Evolutionary conservation across 2,329 filamentous ascomycete species (phyloP), one percentile per base, ranked within the genome.

Genomic region (Penicillium paneum): DNA sequence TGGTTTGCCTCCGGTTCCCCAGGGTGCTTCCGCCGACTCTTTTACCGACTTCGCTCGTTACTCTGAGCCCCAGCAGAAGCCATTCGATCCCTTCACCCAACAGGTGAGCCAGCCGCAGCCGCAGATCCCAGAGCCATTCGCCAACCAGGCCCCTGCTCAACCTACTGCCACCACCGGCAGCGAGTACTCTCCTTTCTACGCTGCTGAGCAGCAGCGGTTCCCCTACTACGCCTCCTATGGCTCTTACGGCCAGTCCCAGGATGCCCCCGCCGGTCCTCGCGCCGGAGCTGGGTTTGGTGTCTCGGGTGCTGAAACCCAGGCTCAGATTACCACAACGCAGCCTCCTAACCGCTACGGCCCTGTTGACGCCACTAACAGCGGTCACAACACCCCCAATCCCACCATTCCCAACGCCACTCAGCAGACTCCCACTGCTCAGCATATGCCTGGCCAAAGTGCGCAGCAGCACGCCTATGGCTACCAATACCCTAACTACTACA

Each of bases 381-480:
- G 91, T 41, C 88, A 94, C 72, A 93, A 88, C 66, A 97, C 92
- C 2, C 92, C 93, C 34, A 94, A 95, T 76, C 91, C 92, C 28
- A 81, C 87, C 38, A 73, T 83, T 56, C 80, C 81, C 55, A 78
- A 74, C 49, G 81, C 82, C 55, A 80, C 82, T 55, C 81, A 54
- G 46, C 52, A 83, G 60, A 76, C 76, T 46, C 81, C 81, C 45
- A 73, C 76, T 58, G 78, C 79, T 56, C 79, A 81, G 64, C 79
- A 81, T 56, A 76, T 79, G 67, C 78, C 76, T 48, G 78, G 70
- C 15, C 80, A 83, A 61, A 75, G 73, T 58, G 79, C 75, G 52
- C 67, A 54, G 51, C 51, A 54, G 45, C 50, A 74, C 52, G 81
- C 76, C 59, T 86, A 84, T 69, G 82, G 85, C 68, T 86, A 85